These are phyloP conservation scores for Sclerospora graminicola DNA, from an alignment of 352 stramenopile species.

Conservation along the genomic window DNA sequence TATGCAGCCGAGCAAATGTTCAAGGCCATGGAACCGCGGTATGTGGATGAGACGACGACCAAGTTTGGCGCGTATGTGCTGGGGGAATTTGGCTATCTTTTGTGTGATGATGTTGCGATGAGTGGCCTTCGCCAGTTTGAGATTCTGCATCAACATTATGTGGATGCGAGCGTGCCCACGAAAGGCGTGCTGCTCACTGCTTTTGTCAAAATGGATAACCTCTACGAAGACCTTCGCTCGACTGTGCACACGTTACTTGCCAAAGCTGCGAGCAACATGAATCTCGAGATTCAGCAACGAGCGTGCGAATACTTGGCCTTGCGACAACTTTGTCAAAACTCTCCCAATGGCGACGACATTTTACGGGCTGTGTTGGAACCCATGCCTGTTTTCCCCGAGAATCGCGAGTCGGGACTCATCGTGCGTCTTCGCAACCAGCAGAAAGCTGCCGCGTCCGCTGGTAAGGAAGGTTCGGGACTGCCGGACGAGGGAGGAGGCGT, in stretches of 20 bases:
- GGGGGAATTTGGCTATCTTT: slow-evolving; percentile 96
- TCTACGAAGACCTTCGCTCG: slow-evolving; percentile 78
- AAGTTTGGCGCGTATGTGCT: slow-evolving; percentile 94
- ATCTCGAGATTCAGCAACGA: too few species aligned
- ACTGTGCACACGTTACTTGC: slow-evolving; percentile 89
- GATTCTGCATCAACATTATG: slow-evolving; percentile 95
- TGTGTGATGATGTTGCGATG: slow-evolving; percentile 83
- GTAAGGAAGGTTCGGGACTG: too few species aligned
- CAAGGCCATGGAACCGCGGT: slow-evolving; percentile 86
- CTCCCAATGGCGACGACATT: too few species aligned
- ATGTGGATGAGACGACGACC: slow-evolving; percentile 93
- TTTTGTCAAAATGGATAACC: slow-evolving; percentile 93
- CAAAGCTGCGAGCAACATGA: too few species aligned
- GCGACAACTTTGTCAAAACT: too few species aligned
- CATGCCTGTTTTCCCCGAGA: too few species aligned
- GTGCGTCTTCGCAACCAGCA: too few species aligned
- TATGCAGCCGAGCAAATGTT: slow-evolving; percentile 94
- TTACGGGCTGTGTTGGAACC: too few species aligned
- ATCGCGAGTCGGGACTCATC: too few species aligned
- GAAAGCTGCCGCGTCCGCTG: too few species aligned
- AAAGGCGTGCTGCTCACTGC: slow-evolving; percentile 92
- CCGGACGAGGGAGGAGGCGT: too few species aligned
- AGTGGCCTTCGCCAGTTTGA: slow-evolving; percentile 91
- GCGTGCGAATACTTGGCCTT: too few species aligned
- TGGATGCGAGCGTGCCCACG: slow-evolving; percentile 68